Percentiles rank a stretch among this genome's conserved stretches.
Evolutionary conservation across 1,284 basidiomycete species (phyloP).

Genomic region (Ceraceosorus guamensis): DNA sequence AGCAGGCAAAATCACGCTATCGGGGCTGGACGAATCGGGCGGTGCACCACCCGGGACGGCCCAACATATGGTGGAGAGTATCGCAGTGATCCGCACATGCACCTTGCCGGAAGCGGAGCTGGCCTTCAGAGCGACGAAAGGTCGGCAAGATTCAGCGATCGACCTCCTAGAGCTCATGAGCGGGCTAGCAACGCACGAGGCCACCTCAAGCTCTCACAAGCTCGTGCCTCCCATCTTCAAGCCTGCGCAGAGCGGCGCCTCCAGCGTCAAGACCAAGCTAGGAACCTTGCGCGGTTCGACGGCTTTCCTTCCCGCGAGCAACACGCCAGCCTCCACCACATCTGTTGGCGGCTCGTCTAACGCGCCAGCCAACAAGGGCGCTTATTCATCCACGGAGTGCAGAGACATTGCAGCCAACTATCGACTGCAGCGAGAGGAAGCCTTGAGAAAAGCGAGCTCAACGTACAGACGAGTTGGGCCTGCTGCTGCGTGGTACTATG

Average conservation of each 20-base stretch:
- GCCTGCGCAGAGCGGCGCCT: no score
- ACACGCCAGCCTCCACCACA: no score
- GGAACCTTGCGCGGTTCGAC: no score
- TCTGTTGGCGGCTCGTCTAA: no score
- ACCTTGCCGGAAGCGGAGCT: conserved; percentile 9
- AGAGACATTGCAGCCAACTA: conserved; percentile 30
- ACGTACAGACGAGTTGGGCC: conserved; percentile 19
- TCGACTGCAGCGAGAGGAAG: conserved; percentile 39
- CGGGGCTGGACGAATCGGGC: conserved; percentile 17
- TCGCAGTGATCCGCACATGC: conserved; percentile 19
- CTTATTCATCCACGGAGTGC: conserved; percentile 1
- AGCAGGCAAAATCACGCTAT: conserved; percentile 16
- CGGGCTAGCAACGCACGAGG: no score
- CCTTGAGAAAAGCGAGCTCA: conserved; percentile 37
- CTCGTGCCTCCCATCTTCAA: no score
- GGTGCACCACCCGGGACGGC: conserved; percentile 22
- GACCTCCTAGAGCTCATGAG: conserved; percentile 36
- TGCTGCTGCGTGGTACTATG: conserved; percentile 38
- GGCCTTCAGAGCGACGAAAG: conserved; percentile 34
- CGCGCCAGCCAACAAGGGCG: background rate
- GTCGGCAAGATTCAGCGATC: conserved; percentile 35
- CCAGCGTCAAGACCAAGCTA: no score
- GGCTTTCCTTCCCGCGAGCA: no score
- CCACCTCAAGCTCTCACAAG: no score
- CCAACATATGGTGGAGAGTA: conserved; percentile 14